These are phyloP conservation scores for Eutrema yunnanense DNA, from an alignment of 345 rosid species.

Conservation along the genomic window DNA sequence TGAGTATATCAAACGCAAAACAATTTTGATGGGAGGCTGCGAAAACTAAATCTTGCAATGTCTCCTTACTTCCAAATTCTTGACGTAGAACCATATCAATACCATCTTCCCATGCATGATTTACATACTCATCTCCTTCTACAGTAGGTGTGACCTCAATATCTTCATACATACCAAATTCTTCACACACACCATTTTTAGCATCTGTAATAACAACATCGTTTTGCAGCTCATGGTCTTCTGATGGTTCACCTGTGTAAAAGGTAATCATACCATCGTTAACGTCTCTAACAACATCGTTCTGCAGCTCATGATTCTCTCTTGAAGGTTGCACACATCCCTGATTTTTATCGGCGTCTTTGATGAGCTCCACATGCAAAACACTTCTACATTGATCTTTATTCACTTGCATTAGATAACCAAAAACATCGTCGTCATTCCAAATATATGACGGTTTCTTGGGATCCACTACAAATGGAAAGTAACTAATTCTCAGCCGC, in stretches of 20 bases:
- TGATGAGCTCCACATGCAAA: background rate
- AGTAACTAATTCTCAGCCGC: background rate
- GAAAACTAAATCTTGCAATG: background rate
- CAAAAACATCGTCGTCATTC: background rate
- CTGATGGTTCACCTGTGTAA: no score
- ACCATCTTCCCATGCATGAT: background rate
- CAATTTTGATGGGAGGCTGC: background rate
- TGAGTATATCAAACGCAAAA: background rate
- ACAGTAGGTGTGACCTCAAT: background rate
- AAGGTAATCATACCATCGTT: no score
- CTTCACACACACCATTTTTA: background rate
- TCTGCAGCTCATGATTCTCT: no score
- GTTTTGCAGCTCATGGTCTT: no score
- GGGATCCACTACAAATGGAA: background rate
- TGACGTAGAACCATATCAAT: background rate
- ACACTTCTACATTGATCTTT: background rate
- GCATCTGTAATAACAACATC: no score
- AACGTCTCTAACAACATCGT: no score
- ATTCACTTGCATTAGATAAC: background rate
- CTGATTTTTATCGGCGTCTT: background rate
- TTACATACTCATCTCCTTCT: background rate
- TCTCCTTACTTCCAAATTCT: background rate
- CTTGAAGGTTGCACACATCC: no score
- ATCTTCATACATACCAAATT: background rate
- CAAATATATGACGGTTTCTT: background rate